phyloP scores from a whole-genome alignment of 1,284 basidiomycete genomes.

The Rhodotorula mucilaginosa region DNA sequence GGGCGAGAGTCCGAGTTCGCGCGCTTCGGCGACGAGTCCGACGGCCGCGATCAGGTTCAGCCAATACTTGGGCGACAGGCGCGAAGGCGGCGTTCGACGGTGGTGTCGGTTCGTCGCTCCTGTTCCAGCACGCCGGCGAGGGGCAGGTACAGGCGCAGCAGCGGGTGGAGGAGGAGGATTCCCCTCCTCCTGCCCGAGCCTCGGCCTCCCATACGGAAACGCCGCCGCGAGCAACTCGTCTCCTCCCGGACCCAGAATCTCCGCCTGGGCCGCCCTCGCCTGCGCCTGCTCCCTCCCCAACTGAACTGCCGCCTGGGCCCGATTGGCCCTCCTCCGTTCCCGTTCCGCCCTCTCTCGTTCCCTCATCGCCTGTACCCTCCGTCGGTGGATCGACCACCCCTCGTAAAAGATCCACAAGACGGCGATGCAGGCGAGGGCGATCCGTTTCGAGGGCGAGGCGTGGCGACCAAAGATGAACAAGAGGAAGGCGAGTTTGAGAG shows the following conservation, averaged over 20 bases:
- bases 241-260: background rate
- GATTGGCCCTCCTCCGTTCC: constrained; percentile 11
- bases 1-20: constrained; percentile 44
- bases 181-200: background rate
- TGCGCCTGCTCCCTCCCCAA: background rate
- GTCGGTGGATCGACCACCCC: constrained; percentile 33
- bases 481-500: constrained; percentile 44
- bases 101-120: background rate
- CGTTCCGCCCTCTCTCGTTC: constrained; percentile 21
- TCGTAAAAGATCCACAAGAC: constrained; percentile 44
- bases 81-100: constrained; percentile 11
- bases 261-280: background rate
- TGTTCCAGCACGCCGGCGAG: constrained; percentile 7
- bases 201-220: background rate
- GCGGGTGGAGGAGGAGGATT: background rate
- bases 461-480: constrained; percentile 46
- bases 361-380: constrained; percentile 21
- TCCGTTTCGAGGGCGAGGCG: constrained; percentile 40
- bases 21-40: constrained; percentile 44
- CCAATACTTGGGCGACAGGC: constrained; percentile 46
- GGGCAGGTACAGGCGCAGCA: background rate
- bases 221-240: background rate
- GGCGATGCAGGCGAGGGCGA: constrained; percentile 40
- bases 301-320: constrained; percentile 3
- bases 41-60: constrained; percentile 44